Base-by-base conservation (phyloP, 768 basidiomycete species). In the Holtermannia corniformis region DNA sequence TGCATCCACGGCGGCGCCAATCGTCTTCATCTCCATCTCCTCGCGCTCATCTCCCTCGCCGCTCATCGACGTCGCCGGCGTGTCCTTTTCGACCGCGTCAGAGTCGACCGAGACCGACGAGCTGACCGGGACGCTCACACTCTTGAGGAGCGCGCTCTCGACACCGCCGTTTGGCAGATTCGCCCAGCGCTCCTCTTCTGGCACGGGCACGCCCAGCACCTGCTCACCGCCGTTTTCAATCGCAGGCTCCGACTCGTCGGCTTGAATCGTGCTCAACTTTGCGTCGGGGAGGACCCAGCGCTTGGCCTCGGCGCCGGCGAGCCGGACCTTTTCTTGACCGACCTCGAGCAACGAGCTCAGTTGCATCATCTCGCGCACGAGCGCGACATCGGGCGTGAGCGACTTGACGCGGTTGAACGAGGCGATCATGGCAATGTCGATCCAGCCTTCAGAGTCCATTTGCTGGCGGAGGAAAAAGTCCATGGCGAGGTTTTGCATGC, bases 401-500 rank as follows among this genome's bases (percentile, higher is more conserved):
- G 76, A 77, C 62, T 77, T 79, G 51, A 93, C 80, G 41, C 91
- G 84, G 63, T 86, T 87, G 77, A 95, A 96, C 11, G 87, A 86
- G 1, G 87, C 85, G 52, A 96, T 78, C 48, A 90, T 75, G 13
- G 79, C 61, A 44, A 92, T 84, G 11, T 84, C 79, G 47, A 96
- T 82, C 87, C 87, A 96, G 10, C 91, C 91, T 52, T 79, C 75
- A 3, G 79, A 76, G 69, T 95, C 89, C 91, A 96, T 92, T 90
- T 93, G 77, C 73, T 82, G 78, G 49, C 88, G 79, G 28, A 96
- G 76, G 74, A 79, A 93, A 59, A 85, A 78, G 70, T 96, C 91
- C 67, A 82, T 81, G n/a, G 80, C 85, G 75, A 96, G 77, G 67
- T 93, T 95, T 68, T 95, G 83, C 51, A 84, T 77, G 61, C 88